Evolutionary conservation across 2,329 filamentous ascomycete species (phyloP).

Genomic region (Pezicula radicicola): DNA sequence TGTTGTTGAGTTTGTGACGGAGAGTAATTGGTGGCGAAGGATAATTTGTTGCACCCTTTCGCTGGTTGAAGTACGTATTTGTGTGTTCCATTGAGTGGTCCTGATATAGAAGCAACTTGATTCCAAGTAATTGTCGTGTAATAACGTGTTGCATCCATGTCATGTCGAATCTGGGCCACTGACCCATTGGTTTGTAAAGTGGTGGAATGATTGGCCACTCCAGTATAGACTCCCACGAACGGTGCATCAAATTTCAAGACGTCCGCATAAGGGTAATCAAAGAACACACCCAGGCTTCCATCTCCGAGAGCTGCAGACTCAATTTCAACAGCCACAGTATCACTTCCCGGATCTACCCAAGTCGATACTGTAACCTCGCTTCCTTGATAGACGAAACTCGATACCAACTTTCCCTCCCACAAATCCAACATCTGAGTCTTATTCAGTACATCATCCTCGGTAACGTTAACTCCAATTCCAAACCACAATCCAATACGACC

Average conservation of each 20-base stretch:
- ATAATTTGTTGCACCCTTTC: not conserved
- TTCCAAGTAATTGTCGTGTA: conserved; percentile 26
- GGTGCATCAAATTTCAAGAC: conserved; percentile 41
- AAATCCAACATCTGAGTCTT: conserved; percentile 33
- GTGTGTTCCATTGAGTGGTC: conserved; percentile 12
- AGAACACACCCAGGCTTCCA: conserved; percentile 32
- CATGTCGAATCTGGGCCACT: conserved; percentile 33
- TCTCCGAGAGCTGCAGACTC: conserved; percentile 31
- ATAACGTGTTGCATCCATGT: conserved; percentile 36
- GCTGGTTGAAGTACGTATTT: conserved; percentile 16
- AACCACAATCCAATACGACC: conserved; percentile 39
- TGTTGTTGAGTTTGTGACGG: not conserved
- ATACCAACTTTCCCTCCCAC: conserved; percentile 37
- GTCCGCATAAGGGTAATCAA: conserved; percentile 40
- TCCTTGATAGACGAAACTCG: conserved; percentile 31
- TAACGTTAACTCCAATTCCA: conserved; percentile 24
- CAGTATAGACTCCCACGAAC: conserved; percentile 35
- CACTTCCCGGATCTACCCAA: conserved; percentile 35
- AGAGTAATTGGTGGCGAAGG: conserved; percentile 16
- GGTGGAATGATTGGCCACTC: conserved; percentile 34
- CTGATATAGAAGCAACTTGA: conserved; percentile 10
- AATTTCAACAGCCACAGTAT: conserved; percentile 34
- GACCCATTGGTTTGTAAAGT: conserved; percentile 10
- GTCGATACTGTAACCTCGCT: conserved; percentile 32
- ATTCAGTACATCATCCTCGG: conserved; percentile 24